Conservation (phyloP, 495 filamentous ascomycete species). For the Aspergillus conjunctus region DNA sequence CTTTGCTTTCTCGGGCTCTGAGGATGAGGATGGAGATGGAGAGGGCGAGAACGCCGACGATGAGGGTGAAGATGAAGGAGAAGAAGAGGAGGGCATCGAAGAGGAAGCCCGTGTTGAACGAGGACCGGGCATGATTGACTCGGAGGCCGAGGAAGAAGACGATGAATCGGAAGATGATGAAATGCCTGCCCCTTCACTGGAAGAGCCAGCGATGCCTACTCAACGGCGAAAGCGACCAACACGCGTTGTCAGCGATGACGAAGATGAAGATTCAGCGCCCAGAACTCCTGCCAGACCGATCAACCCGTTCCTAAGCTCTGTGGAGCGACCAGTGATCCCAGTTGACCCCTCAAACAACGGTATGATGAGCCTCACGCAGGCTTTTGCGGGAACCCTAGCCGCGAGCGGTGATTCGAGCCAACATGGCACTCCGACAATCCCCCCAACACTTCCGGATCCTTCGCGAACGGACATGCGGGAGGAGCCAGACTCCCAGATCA, state of each 20-base stretch:
- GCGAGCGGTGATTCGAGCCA: conserved; percentile 49
- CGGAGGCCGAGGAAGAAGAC: conserved; percentile 32
- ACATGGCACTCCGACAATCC: conserved; percentile 51
- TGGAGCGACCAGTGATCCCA: conserved; percentile 52
- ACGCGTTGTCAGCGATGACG: conserved; percentile 53
- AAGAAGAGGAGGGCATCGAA: conserved; percentile 46
- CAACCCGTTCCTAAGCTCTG: conserved; percentile 30
- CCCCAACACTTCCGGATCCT: conserved; percentile 54
- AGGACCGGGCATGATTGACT: conserved; percentile 37
- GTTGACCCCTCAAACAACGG: conserved; percentile 54
- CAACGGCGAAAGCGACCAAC: conserved; percentile 41
- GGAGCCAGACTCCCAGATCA: conserved; percentile 53
- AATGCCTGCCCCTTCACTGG: conserved; percentile 29
- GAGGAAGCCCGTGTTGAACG: conserved; percentile 50
- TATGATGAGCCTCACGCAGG: conserved; percentile 82
- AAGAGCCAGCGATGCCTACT: conserved; percentile 30
- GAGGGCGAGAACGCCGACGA: conserved; percentile 57
- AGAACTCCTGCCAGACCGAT: conserved; percentile 40
- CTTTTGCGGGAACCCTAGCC: conserved; percentile 89
- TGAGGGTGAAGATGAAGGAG: conserved; percentile 51
- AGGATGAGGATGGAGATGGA: conserved; percentile 45
- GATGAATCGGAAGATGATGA: conserved; percentile 41
- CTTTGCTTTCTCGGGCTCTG: conserved; percentile 55
- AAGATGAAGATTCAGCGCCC: conserved; percentile 48
- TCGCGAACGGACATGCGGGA: conserved; percentile 46